Evolutionary conservation across 495 filamentous ascomycete species (phyloP).

Genomic region (Chaetomium fimeti): DNA sequence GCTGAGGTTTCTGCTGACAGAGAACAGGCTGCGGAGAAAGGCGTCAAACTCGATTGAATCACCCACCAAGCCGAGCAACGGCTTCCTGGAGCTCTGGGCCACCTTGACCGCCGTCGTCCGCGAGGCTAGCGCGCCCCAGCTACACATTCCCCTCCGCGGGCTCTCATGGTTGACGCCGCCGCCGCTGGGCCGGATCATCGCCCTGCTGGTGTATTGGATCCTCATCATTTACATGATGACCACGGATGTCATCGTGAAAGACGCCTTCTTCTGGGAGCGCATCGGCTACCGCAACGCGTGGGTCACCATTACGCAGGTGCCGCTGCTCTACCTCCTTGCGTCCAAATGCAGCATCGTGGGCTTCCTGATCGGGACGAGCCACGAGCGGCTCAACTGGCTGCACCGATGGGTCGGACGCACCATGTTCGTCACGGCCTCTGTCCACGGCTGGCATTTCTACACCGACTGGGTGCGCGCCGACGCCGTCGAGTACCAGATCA

Average conservation of each 20-base stretch:
- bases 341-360: slow-evolving; percentile 77
- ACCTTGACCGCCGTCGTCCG: slow-evolving; percentile 66
- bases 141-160: slow-evolving; percentile 52
- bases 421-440: slow-evolving; percentile 68
- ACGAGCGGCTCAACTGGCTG: slow-evolving; percentile 80
- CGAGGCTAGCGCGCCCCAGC: slow-evolving; percentile 65
- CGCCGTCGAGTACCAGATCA: slow-evolving; percentile 60
- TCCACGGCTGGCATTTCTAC: slow-evolving; percentile 74
- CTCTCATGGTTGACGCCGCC: slow-evolving; percentile 53
- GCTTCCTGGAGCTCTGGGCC: slow-evolving; percentile 56
- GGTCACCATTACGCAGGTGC: slow-evolving; percentile 77
- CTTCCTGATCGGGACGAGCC: slow-evolving; percentile 62
- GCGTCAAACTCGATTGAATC: slow-evolving; percentile 42
- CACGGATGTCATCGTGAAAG: slow-evolving; percentile 44
- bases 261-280: slow-evolving; percentile 59
- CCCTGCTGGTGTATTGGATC: slow-evolving; percentile 56
- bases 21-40: slow-evolving; percentile 41
- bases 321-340: slow-evolving; percentile 73
- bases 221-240: slow-evolving; percentile 59
- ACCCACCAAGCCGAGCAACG: slow-evolving; percentile 65
- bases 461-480: slow-evolving; percentile 63
- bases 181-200: slow-evolving; percentile 54
- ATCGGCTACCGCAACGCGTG: slow-evolving; percentile 75
- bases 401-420: slow-evolving; percentile 78
- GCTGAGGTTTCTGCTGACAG: slow-evolving; percentile 4